These are phyloP conservation scores for Alternaria triticina DNA, from an alignment of 2,329 filamentous ascomycete species.

Conservation along the genomic window DNA sequence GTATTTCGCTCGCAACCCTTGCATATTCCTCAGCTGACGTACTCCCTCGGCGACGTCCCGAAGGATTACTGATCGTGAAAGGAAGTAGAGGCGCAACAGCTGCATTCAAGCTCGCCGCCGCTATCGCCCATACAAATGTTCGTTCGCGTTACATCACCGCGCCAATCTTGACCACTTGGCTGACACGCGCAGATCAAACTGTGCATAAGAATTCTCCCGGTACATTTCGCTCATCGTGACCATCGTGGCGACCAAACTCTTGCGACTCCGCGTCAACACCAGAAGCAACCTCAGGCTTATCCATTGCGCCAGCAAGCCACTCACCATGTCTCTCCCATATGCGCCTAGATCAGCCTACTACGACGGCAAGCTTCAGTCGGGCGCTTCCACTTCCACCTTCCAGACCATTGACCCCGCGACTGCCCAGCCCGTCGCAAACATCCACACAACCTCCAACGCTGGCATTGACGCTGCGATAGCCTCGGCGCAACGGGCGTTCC, in stretches of 20 bases:
- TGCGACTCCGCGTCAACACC: neutral
- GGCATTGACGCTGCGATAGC: constrained; percentile 75
- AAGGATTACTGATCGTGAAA: neutral
- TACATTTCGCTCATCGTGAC: constrained; percentile 1
- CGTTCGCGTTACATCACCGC: constrained; percentile 3
- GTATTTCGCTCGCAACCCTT: neutral
- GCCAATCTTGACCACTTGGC: neutral
- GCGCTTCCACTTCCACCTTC: constrained; percentile 68
- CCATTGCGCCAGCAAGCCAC: constrained; percentile 2
- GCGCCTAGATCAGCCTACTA: constrained; percentile 73
- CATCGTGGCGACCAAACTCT: neutral
- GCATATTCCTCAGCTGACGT: neutral
- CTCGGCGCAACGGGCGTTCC: constrained; percentile 75
- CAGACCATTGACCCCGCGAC: constrained; percentile 77
- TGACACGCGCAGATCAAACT: constrained; percentile 2
- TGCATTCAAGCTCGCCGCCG: constrained; percentile 2
- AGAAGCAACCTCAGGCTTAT: neutral
- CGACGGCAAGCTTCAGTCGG: constrained; percentile 70
- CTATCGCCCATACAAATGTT: constrained; percentile 1
- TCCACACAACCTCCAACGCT: constrained; percentile 70
- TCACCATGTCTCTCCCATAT: constrained; percentile 51
- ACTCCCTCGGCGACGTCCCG: neutral
- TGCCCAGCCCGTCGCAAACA: constrained; percentile 69
- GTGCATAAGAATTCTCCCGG: neutral
- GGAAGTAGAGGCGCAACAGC: constrained; percentile 3